Base-by-base conservation (phyloP, 495 filamentous ascomycete genomes). In the Halenospora varia region DNA sequence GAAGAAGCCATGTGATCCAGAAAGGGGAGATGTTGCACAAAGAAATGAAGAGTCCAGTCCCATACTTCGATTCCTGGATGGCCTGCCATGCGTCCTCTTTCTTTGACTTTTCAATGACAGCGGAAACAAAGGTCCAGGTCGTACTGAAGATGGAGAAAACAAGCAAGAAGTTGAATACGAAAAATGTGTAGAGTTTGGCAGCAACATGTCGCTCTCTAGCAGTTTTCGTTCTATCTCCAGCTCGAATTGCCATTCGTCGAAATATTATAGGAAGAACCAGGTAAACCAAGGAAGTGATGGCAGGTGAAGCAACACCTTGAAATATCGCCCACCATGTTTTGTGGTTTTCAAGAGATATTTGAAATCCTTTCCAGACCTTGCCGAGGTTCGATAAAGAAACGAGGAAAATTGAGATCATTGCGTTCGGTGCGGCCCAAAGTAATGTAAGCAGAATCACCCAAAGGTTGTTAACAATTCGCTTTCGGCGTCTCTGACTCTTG, bases 81-180 rank as follows among this genome's bases (percentile, higher is more conserved):
- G 88, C 83, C 39, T 87, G 68, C 86, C 87, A 91, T 19, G 82
- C 79, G 60, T 80, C 74, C 23, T 75, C 66, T 18, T 81, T 71
- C 0, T 76, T 73, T 77, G 66, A 0, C 82, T 77, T 17, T 20
- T 75, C 52, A 55, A 95, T 75, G 52, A 94, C 84, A 8, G 73
- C 77, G 0, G 83, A 65, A 13, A 89, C 73, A 63, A 90, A 90
- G 2, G 72, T 77, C 86, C 89, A 96, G 10, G 89, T 71, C 13
- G 88, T 85, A 64, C 78, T 76, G 71, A 99, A 99, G 17, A 96
- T 72, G 18, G 92, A 95, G 74, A 97, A 97, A 56, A 97, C 85
- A 63, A 97, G 71, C 47, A 97, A 73, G 68, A 97, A 97, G 77
- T 99, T 99, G 80, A 99, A 89, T 47, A 97, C 83, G 73, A 97